Evolutionary conservation across 164 flowering plant genomes (phyloP).

Genomic region (Macadamia integrifolia): DNA sequence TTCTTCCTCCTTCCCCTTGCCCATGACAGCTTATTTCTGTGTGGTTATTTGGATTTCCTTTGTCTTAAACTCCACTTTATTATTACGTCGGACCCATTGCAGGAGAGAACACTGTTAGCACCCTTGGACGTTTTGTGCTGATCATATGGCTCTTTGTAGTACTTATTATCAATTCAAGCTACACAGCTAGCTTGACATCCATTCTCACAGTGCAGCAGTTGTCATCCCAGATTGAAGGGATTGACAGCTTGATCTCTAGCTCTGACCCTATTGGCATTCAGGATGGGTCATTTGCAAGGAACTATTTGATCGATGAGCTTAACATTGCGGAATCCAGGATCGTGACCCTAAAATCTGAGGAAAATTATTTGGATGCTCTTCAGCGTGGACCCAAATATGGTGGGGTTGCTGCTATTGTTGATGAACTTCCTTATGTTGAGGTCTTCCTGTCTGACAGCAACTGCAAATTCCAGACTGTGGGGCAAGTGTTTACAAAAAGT

Average conservation of each 20-base stretch:
- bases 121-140: slow-evolving; percentile 74
- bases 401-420: slow-evolving; percentile 91
- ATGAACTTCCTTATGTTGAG: slow-evolving; percentile 83
- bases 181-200: slow-evolving; percentile 95
- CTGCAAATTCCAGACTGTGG: slow-evolving; percentile 61
- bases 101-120: slow-evolving; percentile 89
- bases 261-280: slow-evolving; percentile 70
- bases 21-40: neutral
- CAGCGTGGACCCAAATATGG: slow-evolving; percentile 55
- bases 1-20: neutral
- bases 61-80: slow-evolving; percentile 1
- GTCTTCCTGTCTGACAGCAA: slow-evolving; percentile 49
- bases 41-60: neutral
- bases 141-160: slow-evolving; percentile 91
- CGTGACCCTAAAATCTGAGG: slow-evolving; percentile 27
- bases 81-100: slow-evolving; percentile 14
- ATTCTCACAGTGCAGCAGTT: slow-evolving; percentile 90
- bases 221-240: slow-evolving; percentile 65
- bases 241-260: slow-evolving; percentile 64
- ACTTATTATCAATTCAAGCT: slow-evolving; percentile 86
- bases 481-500: slow-evolving; percentile 82
- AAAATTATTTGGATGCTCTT: slow-evolving; percentile 51
- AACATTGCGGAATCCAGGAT: slow-evolving; percentile 59
- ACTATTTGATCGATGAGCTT: slow-evolving; percentile 65
- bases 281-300: slow-evolving; percentile 77